Evolutionary conservation across 1,284 basidiomycete species (phyloP).

Genomic region (Ganoderma leucocontextum): DNA sequence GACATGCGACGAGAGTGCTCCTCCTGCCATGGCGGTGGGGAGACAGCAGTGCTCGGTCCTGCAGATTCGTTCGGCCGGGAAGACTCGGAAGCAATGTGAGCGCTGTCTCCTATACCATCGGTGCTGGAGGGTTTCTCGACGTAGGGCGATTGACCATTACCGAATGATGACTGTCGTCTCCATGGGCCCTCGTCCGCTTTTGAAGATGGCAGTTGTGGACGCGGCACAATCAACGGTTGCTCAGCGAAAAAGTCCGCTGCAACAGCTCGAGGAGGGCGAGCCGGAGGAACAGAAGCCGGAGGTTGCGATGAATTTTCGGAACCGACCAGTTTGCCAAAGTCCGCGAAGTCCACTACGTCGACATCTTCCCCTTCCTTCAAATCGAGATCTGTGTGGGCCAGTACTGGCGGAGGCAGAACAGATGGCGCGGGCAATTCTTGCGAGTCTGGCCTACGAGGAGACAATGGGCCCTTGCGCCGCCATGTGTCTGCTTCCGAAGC

Average conservation of each 20-base stretch:
- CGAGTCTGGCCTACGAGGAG: conserved; percentile 42
- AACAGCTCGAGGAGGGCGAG: conserved; percentile 52
- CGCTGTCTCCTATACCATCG: background rate
- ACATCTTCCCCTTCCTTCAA: conserved; percentile 63
- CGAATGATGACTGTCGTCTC: conserved; percentile 45
- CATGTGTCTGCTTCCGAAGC: conserved; percentile 63
- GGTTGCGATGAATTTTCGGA: conserved; percentile 42
- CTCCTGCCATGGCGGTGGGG: conserved; percentile 18
- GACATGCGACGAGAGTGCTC: conserved; percentile 28
- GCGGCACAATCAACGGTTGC: conserved; percentile 30
- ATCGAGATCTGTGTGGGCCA: conserved; percentile 56
- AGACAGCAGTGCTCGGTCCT: conserved; percentile 3
- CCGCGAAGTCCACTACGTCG: conserved; percentile 80
- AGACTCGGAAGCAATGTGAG: background rate
- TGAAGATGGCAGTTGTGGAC: conserved; percentile 30
- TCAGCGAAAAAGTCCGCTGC: conserved; percentile 78
- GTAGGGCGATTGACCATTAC: background rate
- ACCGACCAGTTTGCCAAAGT: conserved; percentile 74
- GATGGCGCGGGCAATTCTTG: conserved; percentile 26
- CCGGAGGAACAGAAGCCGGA: conserved; percentile 16
- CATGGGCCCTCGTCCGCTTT: conserved; percentile 51
- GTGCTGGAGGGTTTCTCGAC: background rate
- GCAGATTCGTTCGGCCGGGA: background rate
- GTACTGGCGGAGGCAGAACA: conserved; percentile 44
- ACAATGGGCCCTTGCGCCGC: conserved; percentile 55